phyloP scores from a whole-genome alignment of 306 rosid genomes.

The Cucurbita argyrosperma region DNA sequence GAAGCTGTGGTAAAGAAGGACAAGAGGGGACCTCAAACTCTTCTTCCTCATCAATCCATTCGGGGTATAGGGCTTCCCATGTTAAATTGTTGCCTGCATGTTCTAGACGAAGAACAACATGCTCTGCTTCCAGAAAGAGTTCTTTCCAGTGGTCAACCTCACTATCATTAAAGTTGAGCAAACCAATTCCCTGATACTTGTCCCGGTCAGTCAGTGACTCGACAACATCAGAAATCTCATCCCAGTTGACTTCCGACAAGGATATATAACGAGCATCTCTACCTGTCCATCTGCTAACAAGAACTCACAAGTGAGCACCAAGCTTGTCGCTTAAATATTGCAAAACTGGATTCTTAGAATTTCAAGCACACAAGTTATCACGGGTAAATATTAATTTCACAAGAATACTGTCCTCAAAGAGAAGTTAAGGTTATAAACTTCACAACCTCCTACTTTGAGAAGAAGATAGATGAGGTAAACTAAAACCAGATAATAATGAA shows the following conservation, averaged over 20 bases:
- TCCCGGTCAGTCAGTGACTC: conserved; percentile 32
- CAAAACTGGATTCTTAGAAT: not conserved
- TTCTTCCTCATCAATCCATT: conserved; percentile 95
- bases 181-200: conserved; percentile 60
- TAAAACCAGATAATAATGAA: not conserved
- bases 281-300: conserved; percentile 20
- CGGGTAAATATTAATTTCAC: not conserved
- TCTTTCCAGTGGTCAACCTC: conserved; percentile 63
- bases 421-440: not conserved
- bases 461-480: not conserved
- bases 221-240: conserved; percentile 35
- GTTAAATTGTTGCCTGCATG: conserved; percentile 37
- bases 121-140: conserved; percentile 55
- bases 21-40: conserved; percentile 73
- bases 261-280: conserved; percentile 42
- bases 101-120: conserved; percentile 36
- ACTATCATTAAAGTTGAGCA: conserved; percentile 55
- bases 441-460: not conserved
- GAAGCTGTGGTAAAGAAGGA: conserved; percentile 56
- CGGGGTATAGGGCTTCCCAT: conserved; percentile 68
- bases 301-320: conserved; percentile 13
- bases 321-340: not conserved
- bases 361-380: not conserved
- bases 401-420: not conserved
- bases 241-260: conserved; percentile 45